Evolutionary conservation across 352 stramenopile species (phyloP).

Genomic region (Pythium monospermum): DNA sequence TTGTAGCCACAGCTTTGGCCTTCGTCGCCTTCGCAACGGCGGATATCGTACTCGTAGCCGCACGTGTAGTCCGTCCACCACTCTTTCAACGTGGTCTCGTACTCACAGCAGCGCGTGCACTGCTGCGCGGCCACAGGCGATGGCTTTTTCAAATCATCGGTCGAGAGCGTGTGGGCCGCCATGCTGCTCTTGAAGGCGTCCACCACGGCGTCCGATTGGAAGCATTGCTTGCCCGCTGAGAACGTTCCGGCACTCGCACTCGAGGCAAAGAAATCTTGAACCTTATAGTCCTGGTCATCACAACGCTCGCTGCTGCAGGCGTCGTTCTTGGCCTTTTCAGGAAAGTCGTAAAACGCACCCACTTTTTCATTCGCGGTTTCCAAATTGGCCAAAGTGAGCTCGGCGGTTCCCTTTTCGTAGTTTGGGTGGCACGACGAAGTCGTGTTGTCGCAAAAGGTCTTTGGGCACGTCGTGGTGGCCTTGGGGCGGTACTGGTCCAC

Average conservation of each 20-base stretch:
- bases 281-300: constrained; percentile 32
- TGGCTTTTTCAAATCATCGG: too few species aligned
- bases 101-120: constrained; percentile 47
- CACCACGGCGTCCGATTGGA: constrained; percentile 8
- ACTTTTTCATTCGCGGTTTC: constrained; percentile 20
- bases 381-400: constrained; percentile 34
- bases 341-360: constrained; percentile 36
- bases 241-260: too few species aligned
- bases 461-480: constrained; percentile 32
- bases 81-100: constrained; percentile 44
- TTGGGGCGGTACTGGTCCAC: constrained; percentile 46
- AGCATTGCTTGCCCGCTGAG: too few species aligned
- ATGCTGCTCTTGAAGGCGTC: constrained; percentile 16
- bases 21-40: constrained; percentile 30
- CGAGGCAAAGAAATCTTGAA: background rate
- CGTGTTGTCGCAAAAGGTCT: constrained; percentile 30
- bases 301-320: constrained; percentile 36
- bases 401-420: constrained; percentile 9
- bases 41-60: constrained; percentile 35
- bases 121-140: constrained; percentile 24
- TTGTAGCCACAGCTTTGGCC: constrained; percentile 30
- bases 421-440: constrained; percentile 7
- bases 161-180: background rate
- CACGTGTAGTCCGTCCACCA: constrained; percentile 68
- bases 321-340: constrained; percentile 40